Percentiles rank a stretch among this genome's conserved stretches.
These are phyloP conservation scores for Dovyalis caffra DNA, from an alignment of 345 rosid species.

Conservation along the genomic window DNA sequence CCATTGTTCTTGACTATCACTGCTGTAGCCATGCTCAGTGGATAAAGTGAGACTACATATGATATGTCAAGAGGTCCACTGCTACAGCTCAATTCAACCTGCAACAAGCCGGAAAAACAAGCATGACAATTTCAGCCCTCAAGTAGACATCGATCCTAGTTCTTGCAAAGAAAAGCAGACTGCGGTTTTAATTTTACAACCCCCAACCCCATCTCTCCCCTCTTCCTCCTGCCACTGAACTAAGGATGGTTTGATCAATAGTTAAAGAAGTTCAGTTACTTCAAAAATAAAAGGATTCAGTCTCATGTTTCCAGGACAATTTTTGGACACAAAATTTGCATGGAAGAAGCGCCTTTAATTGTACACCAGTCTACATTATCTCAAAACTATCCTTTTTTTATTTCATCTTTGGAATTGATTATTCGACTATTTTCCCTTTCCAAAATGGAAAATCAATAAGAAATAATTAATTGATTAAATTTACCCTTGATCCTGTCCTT, in stretches of 20 bases:
- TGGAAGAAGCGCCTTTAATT: neutral
- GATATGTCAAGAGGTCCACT: slow-evolving; percentile 60
- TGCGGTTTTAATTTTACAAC: neutral
- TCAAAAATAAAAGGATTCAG: neutral
- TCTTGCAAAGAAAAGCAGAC: neutral
- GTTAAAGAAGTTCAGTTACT: neutral
- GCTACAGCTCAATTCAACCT: slow-evolving; percentile 75
- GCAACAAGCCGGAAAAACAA: slow-evolving; percentile 18
- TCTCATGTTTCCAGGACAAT: neutral
- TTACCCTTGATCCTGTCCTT: neutral
- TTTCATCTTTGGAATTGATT: neutral
- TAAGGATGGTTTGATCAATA: neutral
- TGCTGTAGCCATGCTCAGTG: slow-evolving; percentile 73
- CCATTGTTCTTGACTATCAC: slow-evolving; percentile 72
- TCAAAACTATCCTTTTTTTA: neutral
- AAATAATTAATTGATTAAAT: neutral
- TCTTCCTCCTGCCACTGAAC: neutral
- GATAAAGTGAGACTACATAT: slow-evolving; percentile 68
- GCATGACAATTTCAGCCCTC: too few species aligned
- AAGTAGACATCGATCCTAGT: neutral
- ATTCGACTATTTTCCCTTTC: neutral
- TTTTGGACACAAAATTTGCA: neutral
- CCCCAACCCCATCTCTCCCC: neutral
- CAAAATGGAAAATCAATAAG: neutral
- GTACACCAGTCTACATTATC: too few species aligned